Conservation (phyloP, 371 early-diverging fungal species). For the Funneliformis caledonium region DNA sequence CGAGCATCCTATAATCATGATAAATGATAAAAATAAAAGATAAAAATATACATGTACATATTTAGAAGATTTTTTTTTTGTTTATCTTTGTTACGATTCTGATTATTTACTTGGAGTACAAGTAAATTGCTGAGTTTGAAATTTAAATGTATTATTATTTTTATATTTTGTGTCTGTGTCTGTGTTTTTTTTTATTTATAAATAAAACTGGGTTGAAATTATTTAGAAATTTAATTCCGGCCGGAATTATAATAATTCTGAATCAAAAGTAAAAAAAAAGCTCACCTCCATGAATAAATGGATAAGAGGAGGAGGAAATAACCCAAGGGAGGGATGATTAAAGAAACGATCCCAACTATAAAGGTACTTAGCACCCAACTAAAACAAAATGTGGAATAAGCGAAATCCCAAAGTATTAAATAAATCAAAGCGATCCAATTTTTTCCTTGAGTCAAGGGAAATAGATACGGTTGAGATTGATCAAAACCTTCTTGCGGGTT, state of each 20-base stretch:
- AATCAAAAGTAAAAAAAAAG: neutral
- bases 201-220: too few species aligned
- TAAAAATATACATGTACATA: too few species aligned
- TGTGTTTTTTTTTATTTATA: neutral
- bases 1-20: too few species aligned
- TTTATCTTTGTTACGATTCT: too few species aligned
- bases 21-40: too few species aligned
- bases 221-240: too few species aligned
- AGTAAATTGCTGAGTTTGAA: too few species aligned
- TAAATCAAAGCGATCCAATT: neutral
- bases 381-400: neutral
- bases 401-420: conserved; percentile 11
- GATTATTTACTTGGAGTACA: too few species aligned
- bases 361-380: neutral
- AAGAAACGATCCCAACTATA: neutral
- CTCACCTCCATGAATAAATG: conserved; percentile 17
- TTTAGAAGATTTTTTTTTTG: too few species aligned
- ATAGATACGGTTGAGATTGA: too few species aligned
- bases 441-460: neutral
- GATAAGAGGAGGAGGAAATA: neutral
- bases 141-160: neutral
- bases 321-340: neutral
- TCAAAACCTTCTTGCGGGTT: too few species aligned
- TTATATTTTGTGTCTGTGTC: too few species aligned
- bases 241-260: neutral